A percentile compares a stretch with the other conserved stretches of the same genome.
These are phyloP conservation scores for Gynochthodes officinalis DNA, from an alignment of 257 asterid species.

Conservation along the genomic window DNA sequence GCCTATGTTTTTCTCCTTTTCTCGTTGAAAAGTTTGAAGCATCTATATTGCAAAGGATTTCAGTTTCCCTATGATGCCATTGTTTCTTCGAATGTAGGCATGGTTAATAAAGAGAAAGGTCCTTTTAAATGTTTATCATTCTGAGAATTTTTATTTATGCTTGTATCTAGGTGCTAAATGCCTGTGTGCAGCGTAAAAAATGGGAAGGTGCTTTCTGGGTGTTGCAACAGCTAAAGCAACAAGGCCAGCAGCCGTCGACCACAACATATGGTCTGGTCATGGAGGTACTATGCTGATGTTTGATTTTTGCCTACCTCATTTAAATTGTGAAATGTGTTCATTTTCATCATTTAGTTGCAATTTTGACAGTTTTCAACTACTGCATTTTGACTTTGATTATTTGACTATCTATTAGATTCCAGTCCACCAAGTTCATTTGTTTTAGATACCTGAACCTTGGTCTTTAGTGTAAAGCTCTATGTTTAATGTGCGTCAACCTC, in stretches of 20 bases:
- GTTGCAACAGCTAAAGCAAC: constrained; percentile 68
- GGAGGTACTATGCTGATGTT: constrained; percentile 53
- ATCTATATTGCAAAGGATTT: not conserved
- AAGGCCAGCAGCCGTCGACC: constrained; percentile 60
- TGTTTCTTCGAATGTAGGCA: not conserved
- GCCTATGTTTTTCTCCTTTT: not conserved
- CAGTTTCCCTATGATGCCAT: not conserved
- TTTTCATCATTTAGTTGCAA: not conserved
- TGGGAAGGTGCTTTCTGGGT: constrained; percentile 99
- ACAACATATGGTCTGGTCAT: constrained; percentile 86
- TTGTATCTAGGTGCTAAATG: constrained; percentile 69
- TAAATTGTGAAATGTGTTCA: not conserved
- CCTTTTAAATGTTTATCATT: constrained; percentile 10
- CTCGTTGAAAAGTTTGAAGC: not conserved
- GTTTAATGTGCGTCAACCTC: too few species aligned
- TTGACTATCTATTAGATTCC: not conserved
- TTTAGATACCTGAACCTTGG: not conserved
- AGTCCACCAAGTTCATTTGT: not conserved
- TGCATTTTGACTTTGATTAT: not conserved
- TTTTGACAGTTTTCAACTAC: not conserved
- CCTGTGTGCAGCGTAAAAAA: constrained; percentile 73
- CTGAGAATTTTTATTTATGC: constrained; percentile 8
- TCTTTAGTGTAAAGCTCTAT: not conserved
- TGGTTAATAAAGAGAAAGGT: constrained; percentile 10
- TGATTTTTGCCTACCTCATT: not conserved